Conservation (phyloP, 352 stramenopile species). For the Globisporangium camurandrum region DNA sequence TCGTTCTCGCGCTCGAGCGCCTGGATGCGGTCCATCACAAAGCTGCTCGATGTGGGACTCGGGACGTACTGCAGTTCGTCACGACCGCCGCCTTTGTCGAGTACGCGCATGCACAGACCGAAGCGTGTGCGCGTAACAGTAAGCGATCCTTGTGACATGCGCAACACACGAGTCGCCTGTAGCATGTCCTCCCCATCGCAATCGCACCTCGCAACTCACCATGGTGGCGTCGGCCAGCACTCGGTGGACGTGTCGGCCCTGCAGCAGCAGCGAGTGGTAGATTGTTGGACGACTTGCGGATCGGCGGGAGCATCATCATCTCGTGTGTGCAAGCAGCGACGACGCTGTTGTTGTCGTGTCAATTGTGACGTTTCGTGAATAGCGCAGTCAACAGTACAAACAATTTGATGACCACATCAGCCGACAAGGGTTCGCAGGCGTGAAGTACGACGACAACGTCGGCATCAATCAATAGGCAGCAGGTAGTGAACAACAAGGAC, state of each 20-base stretch:
- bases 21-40: slow-evolving; percentile 29
- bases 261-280: slow-evolving; percentile 1
- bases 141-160: too few relatives aligned
- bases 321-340: not conserved
- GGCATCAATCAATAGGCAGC: not conserved
- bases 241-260: too few relatives aligned
- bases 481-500: not conserved
- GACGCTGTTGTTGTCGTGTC: too few relatives aligned
- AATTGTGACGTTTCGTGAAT: too few relatives aligned
- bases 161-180: too few relatives aligned
- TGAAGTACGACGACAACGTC: not conserved
- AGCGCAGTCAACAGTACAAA: too few relatives aligned
- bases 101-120: too few relatives aligned
- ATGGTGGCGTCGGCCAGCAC: not conserved
- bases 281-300: slow-evolving; percentile 27
- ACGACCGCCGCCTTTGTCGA: too few relatives aligned
- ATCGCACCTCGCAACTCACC: not conserved
- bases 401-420: too few relatives aligned
- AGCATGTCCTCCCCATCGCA: too few relatives aligned
- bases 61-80: slow-evolving; percentile 6
- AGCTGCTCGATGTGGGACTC: slow-evolving; percentile 4
- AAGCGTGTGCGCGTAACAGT: too few relatives aligned
- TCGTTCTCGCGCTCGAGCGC: slow-evolving; percentile 56
- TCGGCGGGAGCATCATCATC: slow-evolving; percentile 38
- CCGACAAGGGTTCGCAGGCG: too few relatives aligned